Conservation (phyloP, 495 filamentous ascomycete genomes). For the Penicillium argentinense region DNA sequence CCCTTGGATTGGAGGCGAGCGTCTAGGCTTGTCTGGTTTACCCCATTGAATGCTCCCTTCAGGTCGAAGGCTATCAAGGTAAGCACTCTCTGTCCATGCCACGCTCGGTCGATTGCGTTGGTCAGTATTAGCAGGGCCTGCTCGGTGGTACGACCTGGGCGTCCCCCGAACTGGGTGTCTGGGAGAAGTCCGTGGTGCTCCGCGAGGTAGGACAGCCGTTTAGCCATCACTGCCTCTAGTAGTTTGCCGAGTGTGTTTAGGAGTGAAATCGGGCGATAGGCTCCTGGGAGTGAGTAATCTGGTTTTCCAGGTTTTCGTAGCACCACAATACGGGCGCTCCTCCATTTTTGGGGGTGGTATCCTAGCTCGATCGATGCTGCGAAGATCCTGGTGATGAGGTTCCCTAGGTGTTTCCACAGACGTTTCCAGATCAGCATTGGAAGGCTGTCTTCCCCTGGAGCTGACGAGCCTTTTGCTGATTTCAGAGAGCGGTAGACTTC, state of each 20-base stretch:
- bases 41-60: constrained; percentile 31
- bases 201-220: constrained; percentile 16
- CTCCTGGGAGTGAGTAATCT: no score
- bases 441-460: constrained; percentile 25
- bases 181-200: constrained; percentile 26
- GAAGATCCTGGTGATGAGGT: no score
- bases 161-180: constrained; percentile 23
- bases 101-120: constrained; percentile 26
- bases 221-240: constrained; percentile 24
- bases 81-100: no score
- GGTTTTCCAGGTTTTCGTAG: no score
- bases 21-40: constrained; percentile 26
- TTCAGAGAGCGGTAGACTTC: constrained; percentile 23
- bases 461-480: constrained; percentile 17
- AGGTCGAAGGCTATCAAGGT: constrained; percentile 26
- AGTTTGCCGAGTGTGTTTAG: constrained; percentile 28
- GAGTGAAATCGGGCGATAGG: constrained; percentile 26
- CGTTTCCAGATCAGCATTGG: no score
- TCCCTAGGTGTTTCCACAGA: no score
- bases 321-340: no score
- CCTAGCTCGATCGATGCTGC: no score
- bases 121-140: constrained; percentile 23
- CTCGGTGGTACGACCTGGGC: constrained; percentile 21
- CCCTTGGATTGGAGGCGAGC: constrained; percentile 12
- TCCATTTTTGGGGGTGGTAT: no score